Evolutionary conservation across 345 rosid species (phyloP).

Genomic region (Limnanthes douglasii): DNA sequence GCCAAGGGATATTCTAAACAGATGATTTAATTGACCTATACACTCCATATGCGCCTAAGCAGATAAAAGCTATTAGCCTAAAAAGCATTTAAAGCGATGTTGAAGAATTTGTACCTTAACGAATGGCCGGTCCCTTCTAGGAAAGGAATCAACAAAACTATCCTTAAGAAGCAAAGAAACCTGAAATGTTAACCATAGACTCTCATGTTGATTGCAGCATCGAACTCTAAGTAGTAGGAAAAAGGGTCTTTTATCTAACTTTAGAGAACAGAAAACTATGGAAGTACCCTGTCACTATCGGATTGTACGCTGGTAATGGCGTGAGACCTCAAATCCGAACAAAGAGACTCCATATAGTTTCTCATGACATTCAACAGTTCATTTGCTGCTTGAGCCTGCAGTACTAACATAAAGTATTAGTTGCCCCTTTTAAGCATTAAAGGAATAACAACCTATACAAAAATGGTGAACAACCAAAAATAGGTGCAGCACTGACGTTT

Average conservation of each 20-base stretch:
- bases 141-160: conserved; percentile 86
- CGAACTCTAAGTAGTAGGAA: conserved; percentile 1
- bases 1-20: too few species aligned
- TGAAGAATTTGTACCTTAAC: conserved; percentile 55
- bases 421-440: too few species aligned
- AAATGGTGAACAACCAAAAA: too few species aligned
- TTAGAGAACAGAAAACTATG: conserved; percentile 5
- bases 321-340: conserved; percentile 66
- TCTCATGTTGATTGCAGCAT: conserved; percentile 2
- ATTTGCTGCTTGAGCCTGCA: conserved; percentile 34
- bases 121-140: conserved; percentile 57
- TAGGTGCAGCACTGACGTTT: too few species aligned
- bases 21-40: too few species aligned
- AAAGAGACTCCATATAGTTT: conserved; percentile 71
- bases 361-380: conserved; percentile 59
- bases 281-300: conserved; percentile 65
- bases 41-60: too few species aligned
- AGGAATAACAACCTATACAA: too few species aligned
- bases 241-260: neutral
- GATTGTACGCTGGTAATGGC: conserved; percentile 94
- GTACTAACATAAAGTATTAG: neutral
- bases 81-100: too few species aligned
- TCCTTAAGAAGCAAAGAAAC: conserved; percentile 90
- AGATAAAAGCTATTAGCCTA: too few species aligned
- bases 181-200: conserved; percentile 23